Base-by-base conservation (phyloP, 129 eudicot genomes). In the Escallonia herrerae region DNA sequence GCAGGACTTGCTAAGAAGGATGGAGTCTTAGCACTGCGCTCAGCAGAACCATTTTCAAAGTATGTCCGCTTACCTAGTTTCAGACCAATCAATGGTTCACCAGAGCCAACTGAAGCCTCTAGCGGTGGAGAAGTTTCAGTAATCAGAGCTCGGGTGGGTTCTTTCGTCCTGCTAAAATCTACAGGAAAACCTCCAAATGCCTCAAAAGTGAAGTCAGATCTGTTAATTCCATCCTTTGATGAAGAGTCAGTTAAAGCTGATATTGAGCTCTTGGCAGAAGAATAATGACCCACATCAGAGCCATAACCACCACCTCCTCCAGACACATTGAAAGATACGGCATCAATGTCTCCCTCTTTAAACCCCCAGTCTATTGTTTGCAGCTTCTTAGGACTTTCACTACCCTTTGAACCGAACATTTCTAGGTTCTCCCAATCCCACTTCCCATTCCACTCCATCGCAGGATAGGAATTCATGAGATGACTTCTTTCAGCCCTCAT, bases 221-320 rank as follows among this genome's bases (percentile, higher is more conserved):
- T 62, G 60, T 76, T 81, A 10, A 72, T 45, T 44, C 70, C 82
- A 33, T 78, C 82, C 46, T 83, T 84, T 45, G 79, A 62, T 45
- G 96, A 79, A 38, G 87, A 85, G 58, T 83, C 89, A 12, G 86
- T 79, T 45, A 96, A 88, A 81, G 95, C 96, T 38, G 98, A 93
- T 50, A 79, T 64, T 2, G 96, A 83, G 87, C 98, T 87, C 64
- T 80, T 91, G 2, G 78, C 68, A 5, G 96, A 93, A 62, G 87
- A 86, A 58, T 69, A 74, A 57, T 75, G 73, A 22, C 74, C 85
- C 37, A 83, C 38, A 66, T 84, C 86, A 53, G 97, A 84, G 43
- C 69, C 77, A 52, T 83, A 81, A 59, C 76, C 79, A 46, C 79
- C 80, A 51, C 77, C 76, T 57, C 72, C 78, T 8, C 85, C 82